Percentiles rank a stretch among this genome's conserved stretches.
These are phyloP conservation scores for Arxiozyma telluris DNA, from an alignment of 1,139 yeast genomes.

Conservation along the genomic window DNA sequence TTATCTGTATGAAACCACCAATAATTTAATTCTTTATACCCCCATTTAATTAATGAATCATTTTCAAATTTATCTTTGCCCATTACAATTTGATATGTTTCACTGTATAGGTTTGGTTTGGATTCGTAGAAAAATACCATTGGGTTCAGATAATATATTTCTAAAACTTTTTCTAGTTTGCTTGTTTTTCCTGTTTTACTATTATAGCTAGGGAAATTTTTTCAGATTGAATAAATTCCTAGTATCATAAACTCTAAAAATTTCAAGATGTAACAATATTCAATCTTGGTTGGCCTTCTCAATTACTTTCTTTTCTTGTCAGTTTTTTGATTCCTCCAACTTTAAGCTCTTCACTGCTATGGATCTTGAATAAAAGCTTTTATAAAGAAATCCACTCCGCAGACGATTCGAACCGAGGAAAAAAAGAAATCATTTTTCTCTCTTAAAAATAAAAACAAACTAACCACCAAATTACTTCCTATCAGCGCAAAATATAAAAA, in stretches of 20 bases:
- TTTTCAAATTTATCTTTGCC: conserved; percentile 74
- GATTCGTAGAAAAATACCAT: conserved; percentile 29
- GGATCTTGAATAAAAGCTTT: too few relatives aligned
- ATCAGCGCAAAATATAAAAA: background rate
- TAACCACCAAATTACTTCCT: background rate
- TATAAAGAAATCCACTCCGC: background rate
- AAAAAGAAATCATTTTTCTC: too few relatives aligned
- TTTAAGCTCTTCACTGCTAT: background rate
- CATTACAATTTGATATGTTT: conserved; percentile 34
- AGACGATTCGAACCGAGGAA: background rate
- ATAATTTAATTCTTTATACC: conserved; percentile 48
- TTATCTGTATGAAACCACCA: conserved; percentile 84
- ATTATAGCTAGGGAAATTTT: too few relatives aligned
- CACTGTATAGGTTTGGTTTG: conserved; percentile 12
- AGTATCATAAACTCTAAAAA: too few relatives aligned
- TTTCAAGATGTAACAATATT: too few relatives aligned
- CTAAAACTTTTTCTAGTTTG: background rate
- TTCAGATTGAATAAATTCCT: too few relatives aligned
- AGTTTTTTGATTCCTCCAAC: background rate
- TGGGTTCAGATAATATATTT: background rate
- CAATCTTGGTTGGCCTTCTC: too few relatives aligned
- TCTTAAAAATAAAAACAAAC: too few relatives aligned
- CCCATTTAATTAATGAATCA: conserved; percentile 61
- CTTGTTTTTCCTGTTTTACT: background rate
- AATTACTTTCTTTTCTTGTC: background rate